Percentiles rank a stretch among this genome's conserved stretches.
Conservation (phyloP, 768 basidiomycete genomes). For the Termitomyces sp. region DNA sequence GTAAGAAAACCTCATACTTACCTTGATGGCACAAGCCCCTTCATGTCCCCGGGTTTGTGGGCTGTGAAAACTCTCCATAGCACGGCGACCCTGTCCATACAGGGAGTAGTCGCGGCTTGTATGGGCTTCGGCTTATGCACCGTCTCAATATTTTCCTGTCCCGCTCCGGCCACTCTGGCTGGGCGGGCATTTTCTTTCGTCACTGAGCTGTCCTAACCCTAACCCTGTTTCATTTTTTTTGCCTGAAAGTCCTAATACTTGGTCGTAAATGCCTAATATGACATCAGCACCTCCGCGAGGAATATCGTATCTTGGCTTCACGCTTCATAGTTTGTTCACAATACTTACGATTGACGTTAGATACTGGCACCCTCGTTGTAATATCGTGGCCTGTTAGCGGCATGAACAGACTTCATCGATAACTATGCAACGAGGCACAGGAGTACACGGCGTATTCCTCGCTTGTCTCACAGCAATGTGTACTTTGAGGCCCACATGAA, state of each 20-base stretch:
- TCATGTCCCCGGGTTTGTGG: constrained; percentile 52
- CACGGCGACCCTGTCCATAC: constrained; percentile 67
- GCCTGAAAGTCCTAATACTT: too few species aligned
- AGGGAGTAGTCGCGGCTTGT: constrained; percentile 48
- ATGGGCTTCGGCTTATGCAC: constrained; percentile 60
- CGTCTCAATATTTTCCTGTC: constrained; percentile 61
- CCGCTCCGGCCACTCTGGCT: constrained; percentile 46
- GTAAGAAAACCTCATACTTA: constrained; percentile 40
- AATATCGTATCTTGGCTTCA: too few species aligned
- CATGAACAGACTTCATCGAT: too few species aligned
- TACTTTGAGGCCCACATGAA: neutral
- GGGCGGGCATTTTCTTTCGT: constrained; percentile 31
- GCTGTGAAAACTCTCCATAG: constrained; percentile 53
- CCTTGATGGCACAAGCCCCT: constrained; percentile 58
- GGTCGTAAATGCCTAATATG: too few species aligned
- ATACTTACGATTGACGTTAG: too few species aligned
- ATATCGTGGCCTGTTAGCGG: too few species aligned
- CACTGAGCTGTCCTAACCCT: constrained; percentile 33
- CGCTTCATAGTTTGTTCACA: too few species aligned
- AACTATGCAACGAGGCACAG: neutral
- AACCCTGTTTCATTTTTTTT: constrained; percentile 23
- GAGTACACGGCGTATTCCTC: neutral
- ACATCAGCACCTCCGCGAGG: too few species aligned
- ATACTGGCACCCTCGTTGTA: too few species aligned
- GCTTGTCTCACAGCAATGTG: too few species aligned